Percentiles rank a stretch among this genome's conserved stretches.
These are phyloP conservation scores for Malus hybrid DNA, from an alignment of 331 rosid genomes.

Conservation along the genomic window DNA sequence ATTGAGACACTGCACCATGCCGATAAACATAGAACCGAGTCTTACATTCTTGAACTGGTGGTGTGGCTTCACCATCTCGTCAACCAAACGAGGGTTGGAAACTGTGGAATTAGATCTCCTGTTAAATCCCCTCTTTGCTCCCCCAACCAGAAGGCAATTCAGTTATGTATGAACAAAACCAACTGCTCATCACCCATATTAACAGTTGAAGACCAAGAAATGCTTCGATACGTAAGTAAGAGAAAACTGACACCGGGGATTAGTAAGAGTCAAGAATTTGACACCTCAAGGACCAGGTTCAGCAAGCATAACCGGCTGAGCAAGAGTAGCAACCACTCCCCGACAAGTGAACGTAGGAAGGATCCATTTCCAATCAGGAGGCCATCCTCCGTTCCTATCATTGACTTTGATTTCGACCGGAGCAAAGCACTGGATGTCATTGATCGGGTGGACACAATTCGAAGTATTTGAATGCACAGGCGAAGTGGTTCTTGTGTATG, in stretches of 20 bases:
- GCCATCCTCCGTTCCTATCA: slow-evolving; percentile 65
- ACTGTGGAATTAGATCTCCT: slow-evolving; percentile 83
- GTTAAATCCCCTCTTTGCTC: slow-evolving; percentile 80
- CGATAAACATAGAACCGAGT: slow-evolving; percentile 74
- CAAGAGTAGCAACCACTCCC: slow-evolving; percentile 92
- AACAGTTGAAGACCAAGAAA: slow-evolving; percentile 84
- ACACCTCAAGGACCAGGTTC: slow-evolving; percentile 59
- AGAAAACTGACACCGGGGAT: slow-evolving; percentile 87
- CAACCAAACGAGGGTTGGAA: slow-evolving; percentile 64
- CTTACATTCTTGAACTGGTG: slow-evolving; percentile 76
- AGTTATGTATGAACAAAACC: slow-evolving; percentile 35
- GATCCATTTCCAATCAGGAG: slow-evolving; percentile 55
- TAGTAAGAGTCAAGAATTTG: slow-evolving; percentile 97
- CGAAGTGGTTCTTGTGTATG: slow-evolving; percentile 5
- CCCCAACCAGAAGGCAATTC: slow-evolving; percentile 49
- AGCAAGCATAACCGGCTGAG: slow-evolving; percentile 78
- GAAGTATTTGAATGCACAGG: slow-evolving; percentile 26
- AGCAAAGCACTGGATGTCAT: slow-evolving; percentile 84
- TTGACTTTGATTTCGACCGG: slow-evolving; percentile 65
- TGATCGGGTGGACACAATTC: slow-evolving; percentile 79
- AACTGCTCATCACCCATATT: slow-evolving; percentile 55
- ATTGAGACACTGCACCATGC: slow-evolving; percentile 95
- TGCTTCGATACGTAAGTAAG: slow-evolving; percentile 82
- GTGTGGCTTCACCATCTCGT: slow-evolving; percentile 93
- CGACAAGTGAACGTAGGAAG: slow-evolving; percentile 47